Conservation (phyloP, 192 early-diverging fungal species). For the Radiomyces spectabilis region DNA sequence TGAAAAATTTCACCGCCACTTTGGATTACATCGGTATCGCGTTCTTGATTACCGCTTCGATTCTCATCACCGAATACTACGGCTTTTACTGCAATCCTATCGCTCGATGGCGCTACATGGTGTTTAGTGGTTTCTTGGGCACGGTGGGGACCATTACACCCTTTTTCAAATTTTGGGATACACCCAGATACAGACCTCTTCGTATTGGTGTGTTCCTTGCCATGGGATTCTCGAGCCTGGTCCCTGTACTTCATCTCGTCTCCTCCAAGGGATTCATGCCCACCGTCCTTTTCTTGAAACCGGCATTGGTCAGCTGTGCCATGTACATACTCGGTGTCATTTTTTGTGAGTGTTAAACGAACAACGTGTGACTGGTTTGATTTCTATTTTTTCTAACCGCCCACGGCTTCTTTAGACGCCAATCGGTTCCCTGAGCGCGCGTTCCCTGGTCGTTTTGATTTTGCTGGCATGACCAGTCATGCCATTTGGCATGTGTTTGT, state of each 20-base stretch:
- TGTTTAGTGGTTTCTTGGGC: conserved; percentile 39
- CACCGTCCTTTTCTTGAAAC: conserved; percentile 37
- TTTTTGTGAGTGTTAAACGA: too few species aligned
- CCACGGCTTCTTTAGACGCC: conserved; percentile 29
- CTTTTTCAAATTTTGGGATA: conserved; percentile 49
- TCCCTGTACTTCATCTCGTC: conserved; percentile 45
- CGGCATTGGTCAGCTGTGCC: conserved; percentile 38
- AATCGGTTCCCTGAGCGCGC: conserved; percentile 55
- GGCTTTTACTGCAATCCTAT: conserved; percentile 43
- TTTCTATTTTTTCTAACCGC: neutral
- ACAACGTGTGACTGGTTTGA: too few species aligned
- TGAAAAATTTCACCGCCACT: conserved; percentile 48
- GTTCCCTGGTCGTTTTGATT: conserved; percentile 53
- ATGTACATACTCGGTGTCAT: conserved; percentile 51
- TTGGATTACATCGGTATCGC: conserved; percentile 61
- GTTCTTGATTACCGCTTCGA: conserved; percentile 51
- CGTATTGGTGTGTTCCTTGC: conserved; percentile 48
- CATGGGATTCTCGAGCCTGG: conserved; percentile 39
- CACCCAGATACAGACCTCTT: conserved; percentile 39
- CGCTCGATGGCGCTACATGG: conserved; percentile 38
- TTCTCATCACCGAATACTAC: conserved; percentile 51
- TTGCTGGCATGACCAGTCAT: conserved; percentile 49
- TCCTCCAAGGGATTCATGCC: conserved; percentile 31
- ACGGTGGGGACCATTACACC: conserved; percentile 41
- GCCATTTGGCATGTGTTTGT: conserved; percentile 59